Percentiles rank a stretch among this genome's conserved stretches.
Conservation (phyloP, 805 yeast genomes). For the Candida stauntonica region DNA sequence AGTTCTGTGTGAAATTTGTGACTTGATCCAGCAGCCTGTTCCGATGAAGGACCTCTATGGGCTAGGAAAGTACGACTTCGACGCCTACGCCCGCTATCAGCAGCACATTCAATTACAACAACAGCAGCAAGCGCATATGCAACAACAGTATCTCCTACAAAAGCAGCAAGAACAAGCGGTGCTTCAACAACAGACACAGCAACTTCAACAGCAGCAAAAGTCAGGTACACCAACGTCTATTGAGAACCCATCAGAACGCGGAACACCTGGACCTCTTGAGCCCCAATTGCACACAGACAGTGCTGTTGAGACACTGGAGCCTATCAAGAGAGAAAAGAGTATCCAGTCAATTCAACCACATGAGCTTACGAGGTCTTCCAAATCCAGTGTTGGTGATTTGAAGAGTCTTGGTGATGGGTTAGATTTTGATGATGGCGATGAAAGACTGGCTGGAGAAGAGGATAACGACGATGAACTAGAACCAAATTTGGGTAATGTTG, state of each 20-base stretch:
- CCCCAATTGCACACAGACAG: constrained; percentile 1
- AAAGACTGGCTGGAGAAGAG: neutral
- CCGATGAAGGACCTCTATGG: constrained; percentile 43
- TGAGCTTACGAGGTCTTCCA: constrained; percentile 20
- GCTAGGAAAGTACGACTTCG: constrained; percentile 52
- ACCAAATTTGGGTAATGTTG: constrained; percentile 41
- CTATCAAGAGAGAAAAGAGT: constrained; percentile 1
- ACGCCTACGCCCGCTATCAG: constrained; percentile 50
- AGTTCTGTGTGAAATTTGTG: constrained; percentile 58
- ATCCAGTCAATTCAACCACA: constrained; percentile 15
- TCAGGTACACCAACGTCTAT: too few relatives aligned
- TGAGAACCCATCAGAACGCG: neutral
- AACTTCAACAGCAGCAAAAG: constrained; percentile 4
- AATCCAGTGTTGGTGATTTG: constrained; percentile 26
- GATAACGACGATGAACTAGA: constrained; percentile 8
- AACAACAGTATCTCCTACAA: constrained; percentile 18
- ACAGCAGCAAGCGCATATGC: constrained; percentile 35
- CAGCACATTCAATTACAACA: constrained; percentile 32
- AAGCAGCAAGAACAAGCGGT: constrained; percentile 19
- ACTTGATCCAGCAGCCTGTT: constrained; percentile 47
- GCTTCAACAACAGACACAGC: constrained; percentile 11
- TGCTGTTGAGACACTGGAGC: neutral
- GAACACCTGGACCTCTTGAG: neutral
- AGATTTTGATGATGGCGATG: neutral
- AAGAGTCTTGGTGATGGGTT: constrained; percentile 3